phyloP scores from a whole-genome alignment of 257 asterid genomes.

The Solanum microdontum region DNA sequence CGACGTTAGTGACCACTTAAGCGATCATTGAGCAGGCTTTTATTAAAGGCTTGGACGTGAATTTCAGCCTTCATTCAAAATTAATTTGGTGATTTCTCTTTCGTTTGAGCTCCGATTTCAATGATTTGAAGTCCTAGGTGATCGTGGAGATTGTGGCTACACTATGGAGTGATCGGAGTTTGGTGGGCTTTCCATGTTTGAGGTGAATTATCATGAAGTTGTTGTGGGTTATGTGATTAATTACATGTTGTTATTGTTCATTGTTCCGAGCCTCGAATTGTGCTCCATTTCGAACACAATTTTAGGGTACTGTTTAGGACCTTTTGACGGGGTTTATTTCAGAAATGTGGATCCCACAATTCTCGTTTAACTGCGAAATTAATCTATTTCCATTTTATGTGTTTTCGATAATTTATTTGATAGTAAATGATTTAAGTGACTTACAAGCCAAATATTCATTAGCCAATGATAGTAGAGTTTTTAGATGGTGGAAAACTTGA shows the following conservation, averaged over 20 bases:
- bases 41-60: neutral
- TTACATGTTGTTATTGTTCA: neutral
- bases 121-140: neutral
- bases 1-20: neutral
- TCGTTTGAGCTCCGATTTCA: neutral
- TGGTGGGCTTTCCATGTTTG: neutral
- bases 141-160: neutral
- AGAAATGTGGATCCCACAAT: neutral
- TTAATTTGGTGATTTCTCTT: too few relatives aligned
- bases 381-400: neutral
- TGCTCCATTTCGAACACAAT: neutral
- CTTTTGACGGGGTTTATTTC: neutral
- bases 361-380: too few relatives aligned
- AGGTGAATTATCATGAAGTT: neutral
- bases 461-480: neutral
- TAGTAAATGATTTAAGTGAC: neutral
- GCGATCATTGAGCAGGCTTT: neutral
- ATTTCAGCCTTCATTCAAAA: neutral
- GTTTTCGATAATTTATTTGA: neutral
- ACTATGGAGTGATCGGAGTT: neutral
- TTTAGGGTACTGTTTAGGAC: neutral
- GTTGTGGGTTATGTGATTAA: neutral
- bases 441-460: neutral
- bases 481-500: neutral
- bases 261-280: too few relatives aligned